These are phyloP conservation scores for Hyaloperonospora arabidopsidis DNA, from an alignment of 352 stramenopile species.

Conservation along the genomic window DNA sequence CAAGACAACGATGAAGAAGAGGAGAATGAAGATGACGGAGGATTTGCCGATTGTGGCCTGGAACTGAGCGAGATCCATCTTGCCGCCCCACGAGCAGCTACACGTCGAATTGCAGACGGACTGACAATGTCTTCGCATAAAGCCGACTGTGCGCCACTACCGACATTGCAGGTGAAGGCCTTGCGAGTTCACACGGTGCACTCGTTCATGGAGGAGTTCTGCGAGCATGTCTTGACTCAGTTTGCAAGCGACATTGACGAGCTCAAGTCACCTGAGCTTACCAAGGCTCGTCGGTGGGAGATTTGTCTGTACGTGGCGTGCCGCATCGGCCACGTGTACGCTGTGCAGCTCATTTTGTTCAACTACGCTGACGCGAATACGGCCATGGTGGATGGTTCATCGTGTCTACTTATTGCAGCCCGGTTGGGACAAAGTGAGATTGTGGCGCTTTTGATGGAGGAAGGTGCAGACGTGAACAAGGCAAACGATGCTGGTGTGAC, in stretches of 20 bases:
- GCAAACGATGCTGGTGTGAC: slow-evolving; percentile 57
- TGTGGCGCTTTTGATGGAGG: slow-evolving; percentile 50
- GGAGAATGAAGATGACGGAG: slow-evolving; percentile 12
- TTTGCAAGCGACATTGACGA: slow-evolving; percentile 61
- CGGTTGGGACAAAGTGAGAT: slow-evolving; percentile 64
- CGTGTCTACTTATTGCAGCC: slow-evolving; percentile 64
- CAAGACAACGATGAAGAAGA: slow-evolving; percentile 27
- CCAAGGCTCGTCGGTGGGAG: slow-evolving; percentile 52
- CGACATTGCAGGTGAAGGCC: slow-evolving; percentile 45
- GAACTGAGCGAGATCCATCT: slow-evolving; percentile 22
- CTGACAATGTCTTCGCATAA: slow-evolving; percentile 1
- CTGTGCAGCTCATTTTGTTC: slow-evolving; percentile 65
- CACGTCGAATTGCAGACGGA: slow-evolving; percentile 12
- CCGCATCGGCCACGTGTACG: slow-evolving; percentile 65
- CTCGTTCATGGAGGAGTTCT: slow-evolving; percentile 77
- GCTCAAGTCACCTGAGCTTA: slow-evolving; percentile 39
- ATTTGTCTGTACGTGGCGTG: slow-evolving; percentile 67
- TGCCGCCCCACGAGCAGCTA: slow-evolving; percentile 7
- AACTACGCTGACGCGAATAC: slow-evolving; percentile 64
- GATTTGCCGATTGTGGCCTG: slow-evolving; percentile 4
- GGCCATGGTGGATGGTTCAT: slow-evolving; percentile 49
- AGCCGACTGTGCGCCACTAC: slow-evolving; percentile 23
- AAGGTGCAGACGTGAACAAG: slow-evolving; percentile 56
- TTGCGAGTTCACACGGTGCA: slow-evolving; percentile 64
- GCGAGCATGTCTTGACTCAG: slow-evolving; percentile 52